Evolutionary conservation across 2,329 filamentous ascomycete genomes (phyloP), one percentile per base, ranked within the genome.

Genomic region (Escovopsis sp.): DNA sequence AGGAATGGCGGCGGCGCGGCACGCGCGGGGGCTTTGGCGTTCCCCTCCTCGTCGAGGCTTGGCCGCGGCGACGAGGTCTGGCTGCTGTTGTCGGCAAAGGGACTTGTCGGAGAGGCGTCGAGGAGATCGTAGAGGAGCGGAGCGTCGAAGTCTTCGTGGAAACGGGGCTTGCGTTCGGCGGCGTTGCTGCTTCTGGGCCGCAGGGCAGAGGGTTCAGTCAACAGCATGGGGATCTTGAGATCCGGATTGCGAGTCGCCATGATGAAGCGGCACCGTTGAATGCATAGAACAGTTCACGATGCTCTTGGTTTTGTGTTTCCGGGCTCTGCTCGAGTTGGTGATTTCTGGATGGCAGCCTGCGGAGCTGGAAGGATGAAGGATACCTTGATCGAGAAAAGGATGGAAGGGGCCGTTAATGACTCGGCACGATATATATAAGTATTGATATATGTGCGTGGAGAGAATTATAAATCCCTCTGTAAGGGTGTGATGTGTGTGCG

Each of bases 81-180:
- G 39, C 49, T 53, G 35, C 52, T 52, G 38, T 37, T 44, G 20
- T 54, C 50, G 35, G 53, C 56, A 16, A 52, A 46, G 25, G 53
- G 48, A 2, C 55, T 55, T 14, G 52, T 54, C 29, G 47, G 48
- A 1, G 56, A 57, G 36, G 54, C 51, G 40, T 59, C 57, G 46
- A 60, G 46, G 27, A 63, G 50, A 7, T 53, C 54, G 46, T 57
- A 54, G 31, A 56, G 62, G 46, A 63, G 62, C 13, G 60, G 60
- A 2, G 59, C 60, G 44, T 63, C 54, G 43, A 63, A 62, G 42
- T 63, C 57, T 46, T 63, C 60, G 45, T 44, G 54, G 45, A 63
- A 63, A 29, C 59, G 56, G 12, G 60, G 60, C 40, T 55, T 58
- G 20, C 57, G 53, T 5, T 57, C 56, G 34, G 47, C 42, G 39